A percentile compares a stretch with the other conserved stretches of the same genome.
Conservation (phyloP, 1,139 yeast species). For the Wickerhamomyces sp. region DNA sequence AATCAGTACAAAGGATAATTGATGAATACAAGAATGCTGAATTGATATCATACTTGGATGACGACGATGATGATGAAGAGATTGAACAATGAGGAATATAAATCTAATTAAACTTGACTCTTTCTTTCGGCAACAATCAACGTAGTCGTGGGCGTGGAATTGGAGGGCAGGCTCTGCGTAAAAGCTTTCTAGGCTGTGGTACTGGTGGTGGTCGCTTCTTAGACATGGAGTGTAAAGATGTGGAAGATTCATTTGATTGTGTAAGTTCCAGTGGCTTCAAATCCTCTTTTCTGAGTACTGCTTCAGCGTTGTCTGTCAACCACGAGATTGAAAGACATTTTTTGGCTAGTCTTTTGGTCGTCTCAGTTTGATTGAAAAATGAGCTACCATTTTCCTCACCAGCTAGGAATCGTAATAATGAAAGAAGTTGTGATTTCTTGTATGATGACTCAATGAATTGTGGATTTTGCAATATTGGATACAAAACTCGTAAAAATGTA, state of each 20-base stretch:
- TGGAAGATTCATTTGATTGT: conserved; percentile 18
- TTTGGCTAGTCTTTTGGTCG: conserved; percentile 55
- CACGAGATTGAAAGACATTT: conserved; percentile 58
- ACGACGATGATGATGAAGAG: conserved; percentile 27
- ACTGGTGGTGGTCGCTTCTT: conserved; percentile 28
- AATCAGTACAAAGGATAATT: conserved; percentile 60
- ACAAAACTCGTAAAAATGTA: conserved; percentile 71
- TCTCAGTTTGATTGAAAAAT: conserved; percentile 27
- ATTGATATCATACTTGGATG: conserved; percentile 42
- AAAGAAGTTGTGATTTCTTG: conserved; percentile 50
- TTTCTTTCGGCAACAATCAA: neutral
- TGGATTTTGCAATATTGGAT: conserved; percentile 66
- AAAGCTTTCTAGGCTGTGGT: conserved; percentile 27
- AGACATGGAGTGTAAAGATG: conserved; percentile 31
- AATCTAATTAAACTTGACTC: no score
- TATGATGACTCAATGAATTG: conserved; percentile 55
- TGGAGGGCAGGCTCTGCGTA: conserved; percentile 3
- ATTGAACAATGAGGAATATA: conserved; percentile 2
- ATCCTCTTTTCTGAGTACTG: conserved; percentile 9
- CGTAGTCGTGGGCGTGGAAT: conserved; percentile 5
- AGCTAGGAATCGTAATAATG: conserved; percentile 45
- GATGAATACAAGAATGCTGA: conserved; percentile 69
- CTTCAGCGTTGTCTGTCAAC: conserved; percentile 32
- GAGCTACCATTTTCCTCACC: conserved; percentile 25
- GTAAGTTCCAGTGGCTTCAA: conserved; percentile 12